Evolutionary conservation across 2,329 filamentous ascomycete genomes (phyloP), one percentile per base, ranked within the genome.

Genomic region (Calycina marina): DNA sequence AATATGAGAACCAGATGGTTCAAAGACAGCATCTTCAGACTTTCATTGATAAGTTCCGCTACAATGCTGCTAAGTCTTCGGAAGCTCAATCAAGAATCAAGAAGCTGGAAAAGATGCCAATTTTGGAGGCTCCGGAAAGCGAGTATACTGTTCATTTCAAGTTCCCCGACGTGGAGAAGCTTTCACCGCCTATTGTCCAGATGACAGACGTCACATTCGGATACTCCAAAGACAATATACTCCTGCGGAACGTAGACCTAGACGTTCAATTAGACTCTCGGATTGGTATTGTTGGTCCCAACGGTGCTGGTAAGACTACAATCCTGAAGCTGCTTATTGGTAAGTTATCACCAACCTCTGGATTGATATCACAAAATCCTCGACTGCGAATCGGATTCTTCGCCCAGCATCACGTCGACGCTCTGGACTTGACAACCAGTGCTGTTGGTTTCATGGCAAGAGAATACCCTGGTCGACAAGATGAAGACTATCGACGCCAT

Each of bases 11-110:
- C 59, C 90, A 98, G 54, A 93, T 96, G 84, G 84, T 69, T 1
- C 75, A 88, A 57, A 72, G 90, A 46, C 84, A 85, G 18, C 90
- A 98, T 65, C 61, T 98, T 41, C 90, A 98, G 63, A 77, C 83
- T 16, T 98, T 98, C 59, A 98, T 98, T 61, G 90, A 98, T 69
- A 98, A 98, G 61, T 98, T 98, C 69, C 76, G 90, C 32, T 98
- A 98, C 69, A 98, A 98, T 54, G 90, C 90, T 16, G 90, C 88
- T 51, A 98, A 98, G 58, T 94, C 90, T 1, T 93, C 88, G 6
- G 90, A 98, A 64, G 90, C 90, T 2, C 90, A 98, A 54, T 96
- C 88, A 1, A 77, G 90, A 51, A 96, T 98, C 70, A 98, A 98
- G 69, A 98, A 98, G 56, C 66, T 98, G 40, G 92, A 98, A 58